Evolutionary conservation across 345 rosid species (phyloP), one percentile per base, ranked within the genome.

Genomic region (Mallotus nudiflorus): DNA sequence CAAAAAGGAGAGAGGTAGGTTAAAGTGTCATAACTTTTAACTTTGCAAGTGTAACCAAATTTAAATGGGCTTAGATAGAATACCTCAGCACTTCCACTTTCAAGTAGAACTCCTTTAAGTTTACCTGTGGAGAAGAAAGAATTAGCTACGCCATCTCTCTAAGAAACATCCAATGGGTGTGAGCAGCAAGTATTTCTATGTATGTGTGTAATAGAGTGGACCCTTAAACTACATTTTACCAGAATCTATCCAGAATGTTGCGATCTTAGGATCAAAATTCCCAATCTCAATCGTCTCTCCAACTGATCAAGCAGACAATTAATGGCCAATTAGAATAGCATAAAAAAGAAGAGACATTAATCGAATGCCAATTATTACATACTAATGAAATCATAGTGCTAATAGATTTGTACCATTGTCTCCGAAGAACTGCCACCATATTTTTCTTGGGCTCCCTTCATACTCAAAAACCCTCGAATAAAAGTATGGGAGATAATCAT

Each of bases 1-100:
- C n/a, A 19, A n/a, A n/a, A 9, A 7, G 6, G 54, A 9, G 25
- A 7, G 54, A 12, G 5, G 14, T 2, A n/a, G n/a, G 19, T 50
- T 19, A n/a, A 50, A 50, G 11, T 6, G 12, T 5, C 37, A 33
- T n/a, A n/a, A n/a, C 37, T 33, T 8, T 50, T 1, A 4, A 50
- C 54, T 5, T 19, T 50, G 4, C 58, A 51, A 51, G 1, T 49
- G 49, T 27, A 19, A 29, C 29, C 46, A 68, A 55, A 40, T 58
- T 58, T 48, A 22, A 48, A 33, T 42, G 35, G 28, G 39, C 11
- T 24, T 22, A 71, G 61, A 46, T 22, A 59, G 57, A 57, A 52
- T 87, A 94, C 99, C 97, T 95, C 99, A 24, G 97, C 82, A 51
- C 87, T 88, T 66, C 99, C 99, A 22, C 97, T 95, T 85, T 92